Evolutionary conservation across 345 rosid genomes (phyloP).

Genomic region (Melaleuca quinquenervia): DNA sequence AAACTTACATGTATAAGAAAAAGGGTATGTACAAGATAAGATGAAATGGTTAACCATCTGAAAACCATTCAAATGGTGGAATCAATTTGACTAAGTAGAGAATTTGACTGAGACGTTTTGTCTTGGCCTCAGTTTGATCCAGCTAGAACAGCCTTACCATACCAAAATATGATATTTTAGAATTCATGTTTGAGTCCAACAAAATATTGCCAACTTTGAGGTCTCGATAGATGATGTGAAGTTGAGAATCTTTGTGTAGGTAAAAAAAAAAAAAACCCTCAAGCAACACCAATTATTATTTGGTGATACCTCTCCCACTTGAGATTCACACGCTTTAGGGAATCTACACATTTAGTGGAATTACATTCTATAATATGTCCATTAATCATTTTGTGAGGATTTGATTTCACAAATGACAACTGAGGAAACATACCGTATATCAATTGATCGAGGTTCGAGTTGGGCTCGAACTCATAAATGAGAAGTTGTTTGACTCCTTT

Average conservation of each 20-base stretch:
- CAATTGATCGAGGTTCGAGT: constrained; percentile 25
- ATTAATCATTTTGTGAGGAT: neutral
- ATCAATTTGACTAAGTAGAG: too few species aligned
- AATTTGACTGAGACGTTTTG: constrained; percentile 1
- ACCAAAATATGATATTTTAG: constrained; percentile 49
- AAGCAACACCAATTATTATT: constrained; percentile 26
- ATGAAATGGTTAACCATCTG: neutral
- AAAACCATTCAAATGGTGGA: too few species aligned
- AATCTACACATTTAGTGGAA: too few species aligned
- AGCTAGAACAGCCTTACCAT: constrained; percentile 39
- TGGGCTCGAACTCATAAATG: constrained; percentile 35
- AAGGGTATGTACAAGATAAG: too few species aligned
- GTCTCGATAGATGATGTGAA: constrained; percentile 28
- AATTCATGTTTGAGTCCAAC: constrained; percentile 35
- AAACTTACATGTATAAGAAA: neutral
- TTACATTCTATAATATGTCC: neutral
- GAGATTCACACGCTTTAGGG: too few species aligned
- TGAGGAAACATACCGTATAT: constrained; percentile 10
- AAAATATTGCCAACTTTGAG: constrained; percentile 37
- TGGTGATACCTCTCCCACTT: too few species aligned
- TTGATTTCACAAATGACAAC: neutral
- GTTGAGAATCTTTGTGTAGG: constrained; percentile 44
- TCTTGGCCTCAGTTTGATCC: constrained; percentile 32
- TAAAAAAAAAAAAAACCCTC: constrained; percentile 32
- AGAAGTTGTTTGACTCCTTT: constrained; percentile 26